A percentile compares a stretch with the other conserved stretches of the same genome.
Evolutionary conservation across 345 rosid species (phyloP).

Genomic region (Jatropha curcas): DNA sequence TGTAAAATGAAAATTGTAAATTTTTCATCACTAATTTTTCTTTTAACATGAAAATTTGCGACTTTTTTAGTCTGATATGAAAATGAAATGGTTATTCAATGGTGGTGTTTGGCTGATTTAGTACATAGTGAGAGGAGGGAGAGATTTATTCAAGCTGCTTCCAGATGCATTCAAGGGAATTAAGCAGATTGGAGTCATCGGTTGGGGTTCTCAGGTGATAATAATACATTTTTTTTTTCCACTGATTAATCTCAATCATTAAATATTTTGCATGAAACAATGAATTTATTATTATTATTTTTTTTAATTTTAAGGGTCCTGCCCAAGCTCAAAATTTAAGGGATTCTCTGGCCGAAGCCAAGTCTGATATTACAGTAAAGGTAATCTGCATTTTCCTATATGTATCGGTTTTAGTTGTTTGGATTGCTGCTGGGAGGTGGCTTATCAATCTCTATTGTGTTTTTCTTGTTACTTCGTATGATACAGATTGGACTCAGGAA

Average conservation of each 20-base stretch:
- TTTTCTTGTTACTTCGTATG: background rate
- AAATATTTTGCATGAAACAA: background rate
- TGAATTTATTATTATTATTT: background rate
- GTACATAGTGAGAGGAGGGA: slow-evolving; percentile 97
- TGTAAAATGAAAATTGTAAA: too few relatives aligned
- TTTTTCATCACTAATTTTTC: too few relatives aligned
- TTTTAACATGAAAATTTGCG: too few relatives aligned
- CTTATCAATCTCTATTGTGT: background rate
- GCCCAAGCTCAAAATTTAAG: slow-evolving; percentile 95
- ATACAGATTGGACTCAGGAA: slow-evolving; percentile 80
- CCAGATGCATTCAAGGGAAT: slow-evolving; percentile 86
- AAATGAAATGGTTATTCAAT: background rate
- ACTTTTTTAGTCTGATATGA: background rate
- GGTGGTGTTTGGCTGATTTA: slow-evolving; percentile 17
- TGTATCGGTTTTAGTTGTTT: background rate
- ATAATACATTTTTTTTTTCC: too few relatives aligned
- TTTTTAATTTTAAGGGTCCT: slow-evolving; percentile 56
- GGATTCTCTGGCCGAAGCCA: slow-evolving; percentile 85
- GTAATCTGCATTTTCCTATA: slow-evolving; percentile 26
- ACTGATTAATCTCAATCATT: too few relatives aligned
- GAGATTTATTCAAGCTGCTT: slow-evolving; percentile 78
- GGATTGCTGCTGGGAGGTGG: background rate
- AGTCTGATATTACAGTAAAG: slow-evolving; percentile 82
- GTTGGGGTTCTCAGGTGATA: slow-evolving; percentile 97
- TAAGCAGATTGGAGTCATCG: slow-evolving; percentile 91